Base-by-base conservation (phyloP, 805 yeast species). In the Nakazawaea populi region DNA sequence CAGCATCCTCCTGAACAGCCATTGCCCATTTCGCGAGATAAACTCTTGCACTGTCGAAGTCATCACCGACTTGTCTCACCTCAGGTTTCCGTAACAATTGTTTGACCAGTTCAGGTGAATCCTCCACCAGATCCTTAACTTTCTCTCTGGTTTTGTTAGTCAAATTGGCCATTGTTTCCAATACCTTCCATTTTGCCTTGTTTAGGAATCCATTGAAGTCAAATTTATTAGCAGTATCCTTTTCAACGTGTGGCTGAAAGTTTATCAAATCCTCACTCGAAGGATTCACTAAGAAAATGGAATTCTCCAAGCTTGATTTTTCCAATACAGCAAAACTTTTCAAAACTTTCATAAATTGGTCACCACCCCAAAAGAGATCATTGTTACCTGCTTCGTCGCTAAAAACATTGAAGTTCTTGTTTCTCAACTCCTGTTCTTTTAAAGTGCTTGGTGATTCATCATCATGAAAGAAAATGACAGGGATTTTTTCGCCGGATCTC, bases 11-110 rank as follows among this genome's bases (percentile, higher is more conserved):
- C 58, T 92, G 94, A 8, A 94, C 94, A 31, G 89, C 89, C 58
- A 89, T 77, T 0, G 98, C 97, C 98, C 98, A 94, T 69, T 90
- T 91, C 4, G 98, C 98, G 53, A 92, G 72, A 64, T 89, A 92
- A 4, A 90, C 86, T 49, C 91, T 78, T 0, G 98, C 98, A 47
- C 92, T 83, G 61, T 91, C 98, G 63, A 91, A 94, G 55, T 92
- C 98, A 55, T 89, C 87, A 52, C 94, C 88, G 29, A 92, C 79
- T 51, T 76, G 80, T 58, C 76, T 77, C 10, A 92, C 96, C 59
- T 89, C 96, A 0, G 96, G 94, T 55, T 84, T 83, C 51, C 73
- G 76, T 42, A 92, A 71, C 54, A 87, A 65, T 48, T 77, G 77
- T 57, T 77, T 79, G 28, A 85, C 72, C 2, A 77, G 72, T 1